phyloP scores from a whole-genome alignment of 1,284 basidiomycete genomes.

The Rhodotorula sp. region DNA sequence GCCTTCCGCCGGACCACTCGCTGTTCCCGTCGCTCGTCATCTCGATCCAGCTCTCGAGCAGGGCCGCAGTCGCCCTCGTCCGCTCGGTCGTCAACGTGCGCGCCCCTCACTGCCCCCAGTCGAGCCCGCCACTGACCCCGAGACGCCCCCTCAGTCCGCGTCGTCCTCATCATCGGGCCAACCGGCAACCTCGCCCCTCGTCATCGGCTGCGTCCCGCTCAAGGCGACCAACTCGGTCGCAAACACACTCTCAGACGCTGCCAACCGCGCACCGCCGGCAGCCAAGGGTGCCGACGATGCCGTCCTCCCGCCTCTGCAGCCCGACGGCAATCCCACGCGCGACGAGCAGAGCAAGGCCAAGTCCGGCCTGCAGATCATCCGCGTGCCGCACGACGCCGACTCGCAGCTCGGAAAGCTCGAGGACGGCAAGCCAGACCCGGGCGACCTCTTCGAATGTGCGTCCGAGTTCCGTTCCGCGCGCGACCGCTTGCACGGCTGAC shows the following conservation, averaged over 20 bases:
- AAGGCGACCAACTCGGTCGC: not conserved
- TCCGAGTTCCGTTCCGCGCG: not conserved
- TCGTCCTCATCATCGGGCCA: constrained; percentile 3
- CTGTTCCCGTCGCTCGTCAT: constrained; percentile 36
- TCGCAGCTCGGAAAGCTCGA: not conserved
- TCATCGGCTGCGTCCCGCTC: constrained; percentile 41
- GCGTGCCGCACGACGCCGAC: not conserved
- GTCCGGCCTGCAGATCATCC: not conserved
- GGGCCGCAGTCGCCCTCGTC: constrained; percentile 29
- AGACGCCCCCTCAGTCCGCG: not conserved
- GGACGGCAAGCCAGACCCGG: constrained; percentile 8
- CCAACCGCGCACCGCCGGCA: not conserved
- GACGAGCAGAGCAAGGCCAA: not conserved
- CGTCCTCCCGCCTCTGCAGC: not conserved
- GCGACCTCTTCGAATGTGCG: constrained; percentile 34
- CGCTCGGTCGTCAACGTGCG: constrained; percentile 31
- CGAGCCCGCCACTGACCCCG: not conserved
- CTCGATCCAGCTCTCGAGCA: constrained; percentile 34
- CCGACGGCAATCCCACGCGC: not conserved
- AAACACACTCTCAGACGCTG: not conserved
- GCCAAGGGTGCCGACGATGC: not conserved
- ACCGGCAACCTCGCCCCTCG: not conserved
- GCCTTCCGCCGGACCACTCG: constrained; percentile 30
- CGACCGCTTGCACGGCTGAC: not conserved
- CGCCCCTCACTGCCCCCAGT: not conserved